phyloP scores from a whole-genome alignment of 108 stramenopile genomes.

The Hondaea fermentalgiana region DNA sequence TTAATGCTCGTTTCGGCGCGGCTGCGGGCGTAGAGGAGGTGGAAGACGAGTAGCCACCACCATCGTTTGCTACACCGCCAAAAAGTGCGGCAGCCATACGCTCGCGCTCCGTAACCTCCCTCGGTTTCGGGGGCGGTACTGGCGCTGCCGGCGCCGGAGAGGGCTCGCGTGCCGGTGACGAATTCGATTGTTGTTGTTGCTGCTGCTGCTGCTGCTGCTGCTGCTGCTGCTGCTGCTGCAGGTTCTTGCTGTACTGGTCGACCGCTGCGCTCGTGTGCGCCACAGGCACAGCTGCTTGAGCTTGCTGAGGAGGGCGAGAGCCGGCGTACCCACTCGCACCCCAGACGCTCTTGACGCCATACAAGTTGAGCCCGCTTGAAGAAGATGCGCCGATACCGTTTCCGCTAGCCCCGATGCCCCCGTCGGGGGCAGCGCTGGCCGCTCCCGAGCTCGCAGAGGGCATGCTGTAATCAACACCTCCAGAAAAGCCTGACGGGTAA shows the following conservation, averaged over 20 bases:
- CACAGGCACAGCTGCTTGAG: slow-evolving; percentile 31
- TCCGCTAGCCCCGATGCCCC: background rate
- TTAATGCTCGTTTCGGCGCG: background rate
- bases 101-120: slow-evolving; percentile 81
- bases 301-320: slow-evolving; percentile 38
- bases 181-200: too few relatives aligned
- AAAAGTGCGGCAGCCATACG: slow-evolving; percentile 86
- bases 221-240: background rate
- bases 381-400: background rate
- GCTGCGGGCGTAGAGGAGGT: background rate
- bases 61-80: slow-evolving; percentile 54
- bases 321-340: slow-evolving; percentile 41
- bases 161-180: background rate
- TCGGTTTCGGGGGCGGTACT: background rate
- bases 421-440: background rate
- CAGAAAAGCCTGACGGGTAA: slow-evolving; percentile 29
- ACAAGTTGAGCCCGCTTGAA: background rate
- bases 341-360: background rate
- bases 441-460: background rate
- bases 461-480: background rate
- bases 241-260: background rate
- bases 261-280: slow-evolving; percentile 41
- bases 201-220: too few relatives aligned
- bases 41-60: background rate
- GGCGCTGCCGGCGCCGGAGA: background rate